Percentiles rank a stretch among this genome's conserved stretches.
These are phyloP conservation scores for Phytopythium kandeliae DNA, from an alignment of 352 stramenopile genomes.

Conservation along the genomic window DNA sequence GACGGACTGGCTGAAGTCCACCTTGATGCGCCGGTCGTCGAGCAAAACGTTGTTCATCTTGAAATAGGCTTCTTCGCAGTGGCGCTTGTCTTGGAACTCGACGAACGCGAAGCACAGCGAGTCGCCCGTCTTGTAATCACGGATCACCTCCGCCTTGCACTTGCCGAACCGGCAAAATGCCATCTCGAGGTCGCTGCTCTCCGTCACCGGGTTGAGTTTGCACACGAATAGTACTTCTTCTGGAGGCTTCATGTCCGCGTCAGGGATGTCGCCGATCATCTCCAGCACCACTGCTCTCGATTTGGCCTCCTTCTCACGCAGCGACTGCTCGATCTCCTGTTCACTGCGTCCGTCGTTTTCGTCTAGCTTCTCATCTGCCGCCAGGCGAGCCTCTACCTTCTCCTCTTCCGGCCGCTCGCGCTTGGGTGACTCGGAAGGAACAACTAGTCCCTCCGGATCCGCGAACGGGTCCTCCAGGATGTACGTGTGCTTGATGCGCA, in stretches of 20 bases:
- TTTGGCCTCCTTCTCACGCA: conserved; percentile 90
- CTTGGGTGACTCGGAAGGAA: conserved; percentile 82
- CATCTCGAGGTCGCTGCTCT: conserved; percentile 92
- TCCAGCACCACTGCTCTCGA: conserved; percentile 96
- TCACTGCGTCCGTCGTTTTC: conserved; percentile 66
- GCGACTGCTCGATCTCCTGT: conserved; percentile 87
- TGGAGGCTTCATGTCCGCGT: conserved; percentile 95
- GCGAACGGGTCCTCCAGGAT: conserved; percentile 84
- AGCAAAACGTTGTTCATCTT: conserved; percentile 99
- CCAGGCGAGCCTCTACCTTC: conserved; percentile 85
- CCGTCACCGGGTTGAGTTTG: conserved; percentile 93
- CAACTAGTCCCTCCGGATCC: conserved; percentile 54
- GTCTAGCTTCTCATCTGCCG: conserved; percentile 84
- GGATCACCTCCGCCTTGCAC: conserved; percentile 93
- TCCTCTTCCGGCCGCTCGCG: conserved; percentile 90
- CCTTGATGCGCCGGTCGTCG: conserved; percentile 94
- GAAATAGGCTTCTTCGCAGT: conserved; percentile 96
- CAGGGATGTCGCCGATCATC: conserved; percentile 98
- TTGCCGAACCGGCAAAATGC: conserved; percentile 91
- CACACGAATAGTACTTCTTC: conserved; percentile 99
- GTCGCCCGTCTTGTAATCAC: conserved; percentile 96
- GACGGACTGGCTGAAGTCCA: conserved; percentile 98
- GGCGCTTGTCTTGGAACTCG: conserved; percentile 93
- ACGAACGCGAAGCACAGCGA: conserved; percentile 99
- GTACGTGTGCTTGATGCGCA: conserved; percentile 94